Conservation (phyloP, 768 basidiomycete genomes). For the Panaeolus cyanescens region DNA sequence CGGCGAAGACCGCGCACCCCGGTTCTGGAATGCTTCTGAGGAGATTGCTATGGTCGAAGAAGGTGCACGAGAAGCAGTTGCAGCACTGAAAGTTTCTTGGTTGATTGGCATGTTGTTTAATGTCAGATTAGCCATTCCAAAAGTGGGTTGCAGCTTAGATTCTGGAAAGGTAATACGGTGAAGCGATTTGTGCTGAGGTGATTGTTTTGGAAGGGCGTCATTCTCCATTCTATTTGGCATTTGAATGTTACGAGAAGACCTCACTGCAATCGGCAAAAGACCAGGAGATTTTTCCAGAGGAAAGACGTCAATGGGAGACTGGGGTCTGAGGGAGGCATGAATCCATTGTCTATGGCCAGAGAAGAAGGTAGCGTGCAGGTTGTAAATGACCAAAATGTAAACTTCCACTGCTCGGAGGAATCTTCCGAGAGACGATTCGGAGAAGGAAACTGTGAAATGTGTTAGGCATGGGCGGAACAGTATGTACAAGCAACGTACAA, state of each 20-base stretch:
- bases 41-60: background rate
- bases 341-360: background rate
- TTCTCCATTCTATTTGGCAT: background rate
- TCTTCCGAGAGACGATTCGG: slow-evolving; percentile 70
- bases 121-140: background rate
- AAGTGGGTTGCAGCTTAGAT: background rate
- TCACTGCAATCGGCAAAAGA: background rate
- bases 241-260: background rate
- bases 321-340: background rate
- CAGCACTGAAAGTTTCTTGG: background rate
- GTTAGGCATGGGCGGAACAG: slow-evolving; percentile 9
- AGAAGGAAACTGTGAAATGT: slow-evolving; percentile 54
- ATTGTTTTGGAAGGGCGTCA: background rate
- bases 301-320: background rate
- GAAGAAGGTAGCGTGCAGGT: slow-evolving; percentile 44
- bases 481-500: slow-evolving; percentile 46
- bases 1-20: background rate
- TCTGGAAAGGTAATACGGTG: background rate
- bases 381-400: slow-evolving; percentile 62
- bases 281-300: background rate
- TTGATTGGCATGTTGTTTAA: background rate
- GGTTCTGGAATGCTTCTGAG: background rate
- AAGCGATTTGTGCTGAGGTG: background rate
- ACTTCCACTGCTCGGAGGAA: slow-evolving; percentile 64
- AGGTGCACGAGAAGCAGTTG: background rate